These are phyloP conservation scores for Auricularia sp. DNA, from an alignment of 768 basidiomycete species.

Conservation along the genomic window DNA sequence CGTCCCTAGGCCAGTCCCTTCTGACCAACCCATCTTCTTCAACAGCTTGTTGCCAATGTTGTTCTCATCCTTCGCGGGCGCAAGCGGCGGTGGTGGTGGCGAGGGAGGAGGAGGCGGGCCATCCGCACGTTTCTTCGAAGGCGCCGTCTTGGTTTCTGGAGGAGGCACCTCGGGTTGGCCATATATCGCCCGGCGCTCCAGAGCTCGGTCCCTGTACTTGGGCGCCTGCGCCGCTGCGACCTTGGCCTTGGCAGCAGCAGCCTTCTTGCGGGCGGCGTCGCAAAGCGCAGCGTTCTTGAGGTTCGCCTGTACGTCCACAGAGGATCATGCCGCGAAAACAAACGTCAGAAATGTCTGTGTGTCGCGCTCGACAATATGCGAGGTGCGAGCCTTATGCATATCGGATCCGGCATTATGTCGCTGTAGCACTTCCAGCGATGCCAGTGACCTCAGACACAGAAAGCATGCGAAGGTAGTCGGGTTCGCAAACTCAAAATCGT, in stretches of 20 bases:
- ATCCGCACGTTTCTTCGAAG: constrained; percentile 41
- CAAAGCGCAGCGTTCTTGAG: constrained; percentile 61
- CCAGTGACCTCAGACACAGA: constrained; percentile 91
- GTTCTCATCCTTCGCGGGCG: constrained; percentile 67
- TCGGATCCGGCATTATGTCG: constrained; percentile 91
- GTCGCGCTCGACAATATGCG: constrained; percentile 13
- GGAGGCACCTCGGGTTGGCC: constrained; percentile 84
- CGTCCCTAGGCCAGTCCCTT: constrained; percentile 77
- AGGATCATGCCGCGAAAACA: constrained; percentile 12
- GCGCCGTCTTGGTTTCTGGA: constrained; percentile 35
- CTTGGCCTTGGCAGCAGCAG: constrained; percentile 28
- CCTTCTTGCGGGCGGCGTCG: constrained; percentile 65
- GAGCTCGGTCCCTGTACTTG: constrained; percentile 92
- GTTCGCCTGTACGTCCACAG: constrained; percentile 56
- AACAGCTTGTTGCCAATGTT: constrained; percentile 90
- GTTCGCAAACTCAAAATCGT: constrained; percentile 79
- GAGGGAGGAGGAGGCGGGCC: constrained; percentile 51
- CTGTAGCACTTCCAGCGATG: constrained; percentile 69
- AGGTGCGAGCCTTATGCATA: constrained; percentile 75
- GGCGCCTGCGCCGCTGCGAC: constrained; percentile 33
- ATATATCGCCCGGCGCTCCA: constrained; percentile 80
- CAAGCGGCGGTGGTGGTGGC: constrained; percentile 51
- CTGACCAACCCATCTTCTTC: constrained; percentile 98
- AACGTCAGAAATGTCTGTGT: constrained; percentile 22
- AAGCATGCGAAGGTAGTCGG: constrained; percentile 65